Evolutionary conservation across 78 protist genomes (phyloP).

Genomic region (Capsaspora owczarzaki): DNA sequence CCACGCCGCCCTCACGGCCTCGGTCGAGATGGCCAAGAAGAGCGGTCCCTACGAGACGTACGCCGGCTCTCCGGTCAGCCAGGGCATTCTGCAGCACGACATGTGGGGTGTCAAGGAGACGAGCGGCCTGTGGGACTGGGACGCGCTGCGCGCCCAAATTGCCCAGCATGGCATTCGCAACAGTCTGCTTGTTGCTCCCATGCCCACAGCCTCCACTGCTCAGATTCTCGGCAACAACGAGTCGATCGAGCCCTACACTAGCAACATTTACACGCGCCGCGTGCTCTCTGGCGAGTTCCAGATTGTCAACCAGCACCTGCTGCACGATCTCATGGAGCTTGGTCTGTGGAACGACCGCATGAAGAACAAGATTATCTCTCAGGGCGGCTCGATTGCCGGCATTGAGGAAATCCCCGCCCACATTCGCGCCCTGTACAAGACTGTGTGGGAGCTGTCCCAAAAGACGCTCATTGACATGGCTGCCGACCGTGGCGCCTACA

Average conservation of each 20-base stretch:
- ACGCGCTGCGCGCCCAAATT: slow-evolving; percentile 28
- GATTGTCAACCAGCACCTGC: slow-evolving; percentile 86
- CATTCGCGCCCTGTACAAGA: slow-evolving; percentile 80
- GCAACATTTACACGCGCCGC: slow-evolving; percentile 92
- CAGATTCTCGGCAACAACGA: slow-evolving; percentile 98
- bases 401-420: slow-evolving; percentile 67
- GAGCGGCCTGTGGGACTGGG: slow-evolving; percentile 65
- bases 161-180: slow-evolving; percentile 83
- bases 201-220: slow-evolving; percentile 98
- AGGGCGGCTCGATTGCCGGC: slow-evolving; percentile 81
- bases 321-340: slow-evolving; percentile 74
- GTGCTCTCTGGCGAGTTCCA: slow-evolving; percentile 92
- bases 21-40: slow-evolving; percentile 35
- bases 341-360: slow-evolving; percentile 81
- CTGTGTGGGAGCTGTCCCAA: slow-evolving; percentile 96
- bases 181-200: slow-evolving; percentile 93
- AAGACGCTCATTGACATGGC: slow-evolving; percentile 90
- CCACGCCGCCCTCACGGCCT: slow-evolving; percentile 62
- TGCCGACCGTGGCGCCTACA: slow-evolving; percentile 95
- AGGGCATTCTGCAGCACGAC: slow-evolving; percentile 82
- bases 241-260: slow-evolving; percentile 96
- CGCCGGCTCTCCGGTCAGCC: slow-evolving; percentile 30
- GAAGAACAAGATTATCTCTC: slow-evolving; percentile 70
- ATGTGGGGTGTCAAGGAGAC: slow-evolving; percentile 86
- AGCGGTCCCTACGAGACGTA: slow-evolving; percentile 39